Evolutionary conservation across 2,329 filamentous ascomycete genomes (phyloP).

Genomic region (Aspergillus quadricinctus): DNA sequence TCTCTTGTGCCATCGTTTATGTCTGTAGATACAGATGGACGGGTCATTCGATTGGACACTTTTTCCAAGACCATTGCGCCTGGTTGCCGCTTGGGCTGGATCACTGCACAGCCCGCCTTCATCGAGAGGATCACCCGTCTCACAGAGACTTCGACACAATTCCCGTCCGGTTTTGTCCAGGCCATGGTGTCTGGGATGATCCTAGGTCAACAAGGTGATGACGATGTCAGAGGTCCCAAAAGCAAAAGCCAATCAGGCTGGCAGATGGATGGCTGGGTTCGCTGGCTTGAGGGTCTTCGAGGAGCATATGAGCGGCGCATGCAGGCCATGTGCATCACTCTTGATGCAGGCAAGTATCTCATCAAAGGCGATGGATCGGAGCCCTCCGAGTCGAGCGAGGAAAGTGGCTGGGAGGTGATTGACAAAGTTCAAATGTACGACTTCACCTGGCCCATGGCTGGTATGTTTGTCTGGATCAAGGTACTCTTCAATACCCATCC

Average conservation of each 20-base stretch:
- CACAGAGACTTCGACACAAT: conserved; percentile 72
- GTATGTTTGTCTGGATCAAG: conserved; percentile 88
- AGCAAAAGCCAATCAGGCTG: conserved; percentile 59
- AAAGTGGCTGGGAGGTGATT: conserved; percentile 68
- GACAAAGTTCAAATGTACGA: conserved; percentile 69
- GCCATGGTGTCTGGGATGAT: conserved; percentile 61
- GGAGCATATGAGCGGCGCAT: conserved; percentile 82
- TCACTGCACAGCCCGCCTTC: conserved; percentile 76
- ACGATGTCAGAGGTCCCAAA: conserved; percentile 37
- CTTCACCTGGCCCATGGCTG: conserved; percentile 75
- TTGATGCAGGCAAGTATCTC: conserved; percentile 64
- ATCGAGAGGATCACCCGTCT: conserved; percentile 71
- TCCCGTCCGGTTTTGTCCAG: conserved; percentile 87
- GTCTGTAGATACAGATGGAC: conserved; percentile 74
- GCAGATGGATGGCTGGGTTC: conserved; percentile 81
- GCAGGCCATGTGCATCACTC: conserved; percentile 68
- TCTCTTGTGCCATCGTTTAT: conserved; percentile 79
- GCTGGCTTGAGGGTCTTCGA: conserved; percentile 81
- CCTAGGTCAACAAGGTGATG: conserved; percentile 62
- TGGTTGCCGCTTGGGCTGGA: conserved; percentile 84
- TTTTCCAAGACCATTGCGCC: conserved; percentile 93
- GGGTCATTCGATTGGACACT: conserved; percentile 84
- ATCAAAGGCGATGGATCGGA: conserved; percentile 52
- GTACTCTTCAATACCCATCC: conserved; percentile 70
- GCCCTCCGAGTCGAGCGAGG: conserved; percentile 31